phyloP scores from a whole-genome alignment of 2,329 filamentous ascomycete species.

The Colletotrichum lini region DNA sequence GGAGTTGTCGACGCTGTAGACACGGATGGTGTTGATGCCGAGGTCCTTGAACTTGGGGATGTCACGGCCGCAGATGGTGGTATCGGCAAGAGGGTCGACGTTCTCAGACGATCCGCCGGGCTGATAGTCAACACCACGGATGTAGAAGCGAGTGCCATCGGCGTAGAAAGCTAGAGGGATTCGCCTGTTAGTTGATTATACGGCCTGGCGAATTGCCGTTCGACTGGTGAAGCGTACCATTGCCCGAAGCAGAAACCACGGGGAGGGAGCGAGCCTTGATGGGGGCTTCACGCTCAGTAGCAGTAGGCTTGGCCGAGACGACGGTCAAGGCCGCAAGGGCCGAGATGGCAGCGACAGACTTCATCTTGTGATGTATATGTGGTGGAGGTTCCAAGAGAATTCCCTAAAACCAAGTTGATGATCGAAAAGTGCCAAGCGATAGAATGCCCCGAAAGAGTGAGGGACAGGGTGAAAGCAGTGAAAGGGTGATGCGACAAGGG shows the following conservation, averaged over 20 bases:
- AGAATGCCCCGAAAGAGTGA: conserved; percentile 22
- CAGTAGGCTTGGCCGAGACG: conserved; percentile 65
- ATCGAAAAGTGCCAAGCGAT: conserved; percentile 35
- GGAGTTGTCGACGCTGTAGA: conserved; percentile 94
- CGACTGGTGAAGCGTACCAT: conserved; percentile 59
- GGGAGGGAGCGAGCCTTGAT: conserved; percentile 66
- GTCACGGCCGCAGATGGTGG: conserved; percentile 80
- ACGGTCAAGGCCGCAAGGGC: conserved; percentile 62
- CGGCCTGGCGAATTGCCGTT: background rate
- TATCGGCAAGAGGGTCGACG: conserved; percentile 83
- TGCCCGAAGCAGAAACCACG: conserved; percentile 68
- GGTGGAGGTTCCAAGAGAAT: conserved; percentile 31
- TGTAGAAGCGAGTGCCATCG: conserved; percentile 68
- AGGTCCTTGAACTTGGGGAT: conserved; percentile 86
- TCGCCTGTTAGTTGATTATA: conserved; percentile 45
- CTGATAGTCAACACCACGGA: conserved; percentile 75
- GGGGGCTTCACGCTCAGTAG: conserved; percentile 62
- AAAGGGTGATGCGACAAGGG: conserved; percentile 24
- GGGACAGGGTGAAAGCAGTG: conserved; percentile 26
- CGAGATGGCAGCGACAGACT: conserved; percentile 61
- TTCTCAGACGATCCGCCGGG: conserved; percentile 70
- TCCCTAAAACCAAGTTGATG: conserved; percentile 36
- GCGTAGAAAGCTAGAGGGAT: conserved; percentile 68
- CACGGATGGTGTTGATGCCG: conserved; percentile 91
- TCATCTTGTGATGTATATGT: conserved; percentile 58